Percentiles rank a stretch among this genome's conserved stretches.
phyloP scores from a whole-genome alignment of 257 asterid genomes.

The Solanum lignicaule region DNA sequence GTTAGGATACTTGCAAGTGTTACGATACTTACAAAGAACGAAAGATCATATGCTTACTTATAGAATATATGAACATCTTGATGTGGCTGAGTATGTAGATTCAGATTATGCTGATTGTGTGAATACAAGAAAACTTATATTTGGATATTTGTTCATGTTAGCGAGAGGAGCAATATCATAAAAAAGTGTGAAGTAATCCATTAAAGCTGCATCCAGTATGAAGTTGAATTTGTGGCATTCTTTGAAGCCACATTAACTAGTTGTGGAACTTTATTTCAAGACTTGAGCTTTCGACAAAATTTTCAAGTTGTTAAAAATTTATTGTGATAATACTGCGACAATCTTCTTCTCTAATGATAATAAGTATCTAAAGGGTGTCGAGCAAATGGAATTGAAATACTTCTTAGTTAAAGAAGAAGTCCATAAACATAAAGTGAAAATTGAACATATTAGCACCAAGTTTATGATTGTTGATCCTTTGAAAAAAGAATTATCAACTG shows the following conservation, averaged over 20 bases:
- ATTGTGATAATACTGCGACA: too few relatives aligned
- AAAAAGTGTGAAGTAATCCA: not conserved
- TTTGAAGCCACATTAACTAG: not conserved
- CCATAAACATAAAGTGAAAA: not conserved
- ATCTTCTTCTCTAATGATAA: too few relatives aligned
- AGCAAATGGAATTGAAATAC: not conserved
- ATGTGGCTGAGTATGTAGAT: not conserved
- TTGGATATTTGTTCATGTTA: not conserved
- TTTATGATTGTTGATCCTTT: not conserved
- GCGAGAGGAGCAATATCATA: not conserved
- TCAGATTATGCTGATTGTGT: not conserved
- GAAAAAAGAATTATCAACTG: not conserved
- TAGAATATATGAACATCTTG: not conserved
- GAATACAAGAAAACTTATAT: not conserved
- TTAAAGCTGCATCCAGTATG: not conserved
- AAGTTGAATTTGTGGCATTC: not conserved
- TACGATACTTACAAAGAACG: not conserved
- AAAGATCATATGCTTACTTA: not conserved
- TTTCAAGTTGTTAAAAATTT: too few relatives aligned
- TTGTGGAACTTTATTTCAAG: not conserved
- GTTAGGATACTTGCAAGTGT: not conserved
- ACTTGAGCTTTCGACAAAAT: too few relatives aligned
- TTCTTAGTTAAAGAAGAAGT: not conserved
- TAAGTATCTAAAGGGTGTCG: too few relatives aligned
- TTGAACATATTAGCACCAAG: not conserved